Conservation (phyloP, 1,139 yeast genomes). For the Diutina pseudorugosa region DNA sequence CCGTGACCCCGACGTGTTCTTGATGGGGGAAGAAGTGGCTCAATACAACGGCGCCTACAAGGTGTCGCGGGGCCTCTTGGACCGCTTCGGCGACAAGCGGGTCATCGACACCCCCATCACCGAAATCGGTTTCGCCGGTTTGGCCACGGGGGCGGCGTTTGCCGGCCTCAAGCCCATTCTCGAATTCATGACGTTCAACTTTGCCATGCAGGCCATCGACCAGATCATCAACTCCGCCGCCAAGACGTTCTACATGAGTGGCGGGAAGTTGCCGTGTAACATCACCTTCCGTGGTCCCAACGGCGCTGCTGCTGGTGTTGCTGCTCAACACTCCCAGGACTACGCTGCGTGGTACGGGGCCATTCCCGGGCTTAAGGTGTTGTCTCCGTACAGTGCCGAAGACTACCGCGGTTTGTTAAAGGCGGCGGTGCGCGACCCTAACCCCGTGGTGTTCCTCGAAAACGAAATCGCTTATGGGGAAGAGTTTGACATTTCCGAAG, state of each 20-base stretch:
- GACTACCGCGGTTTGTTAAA: constrained; percentile 93
- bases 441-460: constrained; percentile 92
- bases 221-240: constrained; percentile 98
- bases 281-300: constrained; percentile 98
- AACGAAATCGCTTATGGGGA: constrained; percentile 94
- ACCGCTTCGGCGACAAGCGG: constrained; percentile 94
- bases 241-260: constrained; percentile 97
- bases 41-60: constrained; percentile 99
- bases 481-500: constrained; percentile 80
- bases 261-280: constrained; percentile 96
- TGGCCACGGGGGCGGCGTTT: constrained; percentile 94
- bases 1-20: constrained; percentile 84
- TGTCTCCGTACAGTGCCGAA: constrained; percentile 91
- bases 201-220: constrained; percentile 99
- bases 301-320: constrained; percentile 99
- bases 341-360: constrained; percentile 97
- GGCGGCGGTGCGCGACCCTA: constrained; percentile 96
- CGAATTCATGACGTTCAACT: constrained; percentile 98
- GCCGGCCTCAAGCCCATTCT: constrained; percentile 95
- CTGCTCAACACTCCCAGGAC: constrained; percentile 98
- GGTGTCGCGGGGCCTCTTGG: constrained; percentile 89
- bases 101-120: constrained; percentile 97
- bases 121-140: constrained; percentile 98
- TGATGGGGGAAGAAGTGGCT: constrained; percentile 98
- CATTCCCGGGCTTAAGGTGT: constrained; percentile 94